These are phyloP conservation scores for Alternaria solani DNA, from an alignment of 2,329 filamentous ascomycete species.

Conservation along the genomic window DNA sequence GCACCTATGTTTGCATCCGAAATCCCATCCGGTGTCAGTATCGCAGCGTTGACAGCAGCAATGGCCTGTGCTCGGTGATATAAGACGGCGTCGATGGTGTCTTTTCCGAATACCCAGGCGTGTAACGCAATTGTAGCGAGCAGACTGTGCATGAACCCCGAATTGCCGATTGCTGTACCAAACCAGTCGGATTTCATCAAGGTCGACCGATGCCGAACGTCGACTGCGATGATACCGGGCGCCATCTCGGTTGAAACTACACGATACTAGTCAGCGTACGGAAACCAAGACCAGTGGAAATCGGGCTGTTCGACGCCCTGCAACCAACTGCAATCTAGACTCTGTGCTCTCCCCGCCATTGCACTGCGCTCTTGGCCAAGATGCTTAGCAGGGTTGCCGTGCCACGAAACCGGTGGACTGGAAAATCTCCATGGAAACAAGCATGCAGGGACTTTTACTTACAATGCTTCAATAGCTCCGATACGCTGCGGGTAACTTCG, in stretches of 20 bases:
- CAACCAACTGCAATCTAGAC: not conserved
- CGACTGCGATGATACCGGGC: constrained; percentile 48
- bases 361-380: not conserved
- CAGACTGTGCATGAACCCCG: constrained; percentile 52
- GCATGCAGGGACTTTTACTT: constrained; percentile 32
- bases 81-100: constrained; percentile 40
- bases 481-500: constrained; percentile 34
- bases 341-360: not conserved
- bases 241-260: constrained; percentile 48
- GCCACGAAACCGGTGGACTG: constrained; percentile 20
- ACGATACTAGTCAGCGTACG: constrained; percentile 26
- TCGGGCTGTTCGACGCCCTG: not conserved
- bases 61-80: constrained; percentile 47
- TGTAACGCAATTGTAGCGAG: constrained; percentile 48
- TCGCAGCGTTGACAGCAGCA: constrained; percentile 43
- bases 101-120: constrained; percentile 43
- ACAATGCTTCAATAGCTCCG: constrained; percentile 49
- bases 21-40: constrained; percentile 41
- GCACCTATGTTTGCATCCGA: constrained; percentile 51
- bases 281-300: not conserved
- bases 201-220: constrained; percentile 45
- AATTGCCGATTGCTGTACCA: constrained; percentile 44
- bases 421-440: constrained; percentile 10
- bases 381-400: constrained; percentile 6
- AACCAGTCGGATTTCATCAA: constrained; percentile 50